A percentile compares a stretch with the other conserved stretches of the same genome.
Conservation (phyloP, 352 stramenopile species). For the Phytopythium vexans region DNA sequence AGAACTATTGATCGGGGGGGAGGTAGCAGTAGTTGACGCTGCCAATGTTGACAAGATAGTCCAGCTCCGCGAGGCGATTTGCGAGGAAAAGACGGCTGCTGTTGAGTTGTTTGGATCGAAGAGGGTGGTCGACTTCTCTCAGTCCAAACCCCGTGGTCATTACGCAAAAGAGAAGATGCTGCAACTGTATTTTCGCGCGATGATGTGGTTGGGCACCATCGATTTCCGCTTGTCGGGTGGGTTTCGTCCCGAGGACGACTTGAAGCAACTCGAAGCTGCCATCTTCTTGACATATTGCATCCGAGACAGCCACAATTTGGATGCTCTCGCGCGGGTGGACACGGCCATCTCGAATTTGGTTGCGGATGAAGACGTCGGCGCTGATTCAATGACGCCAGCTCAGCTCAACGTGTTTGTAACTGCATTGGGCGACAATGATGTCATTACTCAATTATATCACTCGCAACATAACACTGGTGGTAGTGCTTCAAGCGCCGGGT, state of each 20-base stretch:
- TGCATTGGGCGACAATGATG: too few species aligned
- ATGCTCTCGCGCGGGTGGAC: slow-evolving; percentile 2
- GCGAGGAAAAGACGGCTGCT: not conserved
- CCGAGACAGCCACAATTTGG: slow-evolving; percentile 3
- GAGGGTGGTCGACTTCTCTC: slow-evolving; percentile 14
- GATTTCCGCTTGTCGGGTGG: too few species aligned
- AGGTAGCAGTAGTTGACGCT: not conserved
- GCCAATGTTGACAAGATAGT: not conserved
- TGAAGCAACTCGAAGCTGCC: slow-evolving; percentile 11
- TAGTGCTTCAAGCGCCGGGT: too few species aligned
- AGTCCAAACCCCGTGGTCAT: slow-evolving; percentile 18
- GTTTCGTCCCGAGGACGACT: too few species aligned
- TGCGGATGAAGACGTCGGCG: too few species aligned
- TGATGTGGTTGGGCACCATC: too few species aligned
- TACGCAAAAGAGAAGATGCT: slow-evolving; percentile 13
- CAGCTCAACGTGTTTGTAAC: slow-evolving; percentile 2
- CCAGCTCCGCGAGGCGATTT: not conserved
- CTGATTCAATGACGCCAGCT: not conserved
- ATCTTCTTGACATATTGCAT: slow-evolving; percentile 10
- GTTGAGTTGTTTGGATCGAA: slow-evolving; percentile 7
- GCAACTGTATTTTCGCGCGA: slow-evolving; percentile 12
- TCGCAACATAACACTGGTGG: too few species aligned
- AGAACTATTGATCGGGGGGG: slow-evolving; percentile 8
- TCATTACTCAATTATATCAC: not conserved
- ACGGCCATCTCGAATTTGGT: too few species aligned